Evolutionary conservation across 805 yeast species (phyloP).

Genomic region (Candida xiaguanensis): DNA sequence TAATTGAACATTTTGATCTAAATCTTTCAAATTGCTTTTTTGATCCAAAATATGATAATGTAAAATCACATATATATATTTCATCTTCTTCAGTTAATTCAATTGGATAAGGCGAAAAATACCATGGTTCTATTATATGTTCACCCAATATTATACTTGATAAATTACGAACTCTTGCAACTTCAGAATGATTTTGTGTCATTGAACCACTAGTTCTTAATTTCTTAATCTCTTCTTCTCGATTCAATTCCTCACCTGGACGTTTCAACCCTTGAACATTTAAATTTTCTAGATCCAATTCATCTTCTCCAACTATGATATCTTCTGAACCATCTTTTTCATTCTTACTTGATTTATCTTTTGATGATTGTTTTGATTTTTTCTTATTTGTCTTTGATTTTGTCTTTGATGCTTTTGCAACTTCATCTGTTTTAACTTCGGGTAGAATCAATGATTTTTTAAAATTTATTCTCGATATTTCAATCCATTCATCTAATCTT

Average conservation of each 20-base stretch:
- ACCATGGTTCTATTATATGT: conserved; percentile 97
- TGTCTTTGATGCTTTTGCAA: conserved; percentile 32
- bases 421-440: conserved; percentile 49
- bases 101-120: conserved; percentile 94
- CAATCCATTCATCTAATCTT: conserved; percentile 94
- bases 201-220: conserved; percentile 94
- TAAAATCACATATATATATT: conserved; percentile 87
- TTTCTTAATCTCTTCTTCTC: conserved; percentile 91
- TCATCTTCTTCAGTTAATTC: conserved; percentile 91
- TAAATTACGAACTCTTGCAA: conserved; percentile 86
- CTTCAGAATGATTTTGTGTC: conserved; percentile 85
- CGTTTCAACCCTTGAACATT: conserved; percentile 76
- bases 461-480: conserved; percentile 65
- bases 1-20: conserved; percentile 78
- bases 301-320: conserved; percentile 43
- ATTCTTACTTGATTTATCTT: background rate
- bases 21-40: conserved; percentile 89
- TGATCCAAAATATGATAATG: conserved; percentile 84
- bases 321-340: conserved; percentile 14
- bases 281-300: conserved; percentile 79
- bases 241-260: conserved; percentile 66
- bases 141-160: conserved; percentile 78
- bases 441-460: conserved; percentile 71
- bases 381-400: conserved; percentile 20
- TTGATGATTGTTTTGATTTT: conserved; percentile 5